Evolutionary conservation across 2,329 filamentous ascomycete species (phyloP).

Genomic region (Pyrenophora graminea): DNA sequence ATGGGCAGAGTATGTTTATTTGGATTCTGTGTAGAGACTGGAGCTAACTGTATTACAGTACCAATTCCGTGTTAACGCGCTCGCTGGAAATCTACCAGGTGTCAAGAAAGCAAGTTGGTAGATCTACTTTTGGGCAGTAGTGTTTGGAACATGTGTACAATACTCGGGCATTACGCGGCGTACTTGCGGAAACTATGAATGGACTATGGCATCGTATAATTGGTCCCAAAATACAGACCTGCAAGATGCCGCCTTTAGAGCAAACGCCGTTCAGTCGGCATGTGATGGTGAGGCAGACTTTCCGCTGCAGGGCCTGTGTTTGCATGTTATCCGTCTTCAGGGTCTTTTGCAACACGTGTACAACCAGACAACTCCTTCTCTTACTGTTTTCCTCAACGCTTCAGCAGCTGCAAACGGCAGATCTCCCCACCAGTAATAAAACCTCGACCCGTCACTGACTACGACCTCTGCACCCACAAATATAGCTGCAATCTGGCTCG

Average conservation of each 20-base stretch:
- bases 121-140: not conserved
- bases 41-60: constrained; percentile 62
- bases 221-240: not conserved
- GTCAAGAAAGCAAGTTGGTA: constrained; percentile 98
- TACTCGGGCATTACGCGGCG: constrained; percentile 37
- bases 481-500: not conserved
- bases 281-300: no score
- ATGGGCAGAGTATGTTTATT: constrained; percentile 74
- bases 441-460: not conserved
- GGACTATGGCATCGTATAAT: constrained; percentile 13
- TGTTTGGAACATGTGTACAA: constrained; percentile 15
- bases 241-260: not conserved
- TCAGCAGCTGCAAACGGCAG: constrained; percentile 15
- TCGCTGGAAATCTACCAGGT: constrained; percentile 83
- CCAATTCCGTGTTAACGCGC: constrained; percentile 88
- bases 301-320: no score
- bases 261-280: not conserved
- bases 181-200: constrained; percentile 22
- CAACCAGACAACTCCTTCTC: constrained; percentile 9
- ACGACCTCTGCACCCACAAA: not conserved
- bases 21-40: not conserved
- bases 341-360: no score
- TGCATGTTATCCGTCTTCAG: no score
- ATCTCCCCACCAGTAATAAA: constrained; percentile 2
- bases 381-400: constrained; percentile 21